Percentiles rank a stretch among this genome's conserved stretches.
Evolutionary conservation across 2,329 filamentous ascomycete genomes (phyloP).

Genomic region (Daldinia sp.): DNA sequence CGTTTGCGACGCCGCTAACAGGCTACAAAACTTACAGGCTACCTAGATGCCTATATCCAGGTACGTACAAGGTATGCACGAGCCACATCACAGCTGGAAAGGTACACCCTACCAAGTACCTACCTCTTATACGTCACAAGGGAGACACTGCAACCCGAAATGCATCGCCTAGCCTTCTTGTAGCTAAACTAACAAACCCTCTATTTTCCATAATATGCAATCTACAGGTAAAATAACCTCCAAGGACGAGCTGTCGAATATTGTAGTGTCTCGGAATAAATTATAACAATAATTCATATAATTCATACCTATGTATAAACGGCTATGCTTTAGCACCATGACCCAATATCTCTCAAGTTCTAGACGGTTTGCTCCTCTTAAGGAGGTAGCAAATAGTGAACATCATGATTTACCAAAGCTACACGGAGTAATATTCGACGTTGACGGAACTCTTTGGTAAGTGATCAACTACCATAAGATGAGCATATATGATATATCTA

Average conservation of each 20-base stretch:
- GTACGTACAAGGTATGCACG: no score
- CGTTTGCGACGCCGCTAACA: neutral
- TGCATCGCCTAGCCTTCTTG: neutral
- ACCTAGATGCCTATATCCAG: no score
- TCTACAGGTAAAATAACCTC: neutral
- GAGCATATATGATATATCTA: neutral
- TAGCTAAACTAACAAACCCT: constrained; percentile 6
- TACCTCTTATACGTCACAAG: constrained; percentile 7
- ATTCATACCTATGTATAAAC: constrained; percentile 47
- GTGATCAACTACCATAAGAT: constrained; percentile 44
- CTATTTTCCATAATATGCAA: neutral
- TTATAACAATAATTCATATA: constrained; percentile 1
- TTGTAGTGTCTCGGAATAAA: neutral
- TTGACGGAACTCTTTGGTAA: constrained; percentile 93
- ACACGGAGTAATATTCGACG: constrained; percentile 81
- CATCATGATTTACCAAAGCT: constrained; percentile 55
- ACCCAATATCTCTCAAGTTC: constrained; percentile 44
- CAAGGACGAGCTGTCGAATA: neutral
- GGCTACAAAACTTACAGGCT: no score
- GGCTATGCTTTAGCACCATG: constrained; percentile 53
- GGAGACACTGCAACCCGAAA: constrained; percentile 5
- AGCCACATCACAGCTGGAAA: constrained; percentile 24
- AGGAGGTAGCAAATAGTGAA: constrained; percentile 47
- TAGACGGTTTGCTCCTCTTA: constrained; percentile 66
- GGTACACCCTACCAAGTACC: constrained; percentile 13